Percentiles rank a stretch among this genome's conserved stretches.
Conservation (phyloP, 2,329 filamentous ascomycete genomes). For the Trichophaea hybrida region DNA sequence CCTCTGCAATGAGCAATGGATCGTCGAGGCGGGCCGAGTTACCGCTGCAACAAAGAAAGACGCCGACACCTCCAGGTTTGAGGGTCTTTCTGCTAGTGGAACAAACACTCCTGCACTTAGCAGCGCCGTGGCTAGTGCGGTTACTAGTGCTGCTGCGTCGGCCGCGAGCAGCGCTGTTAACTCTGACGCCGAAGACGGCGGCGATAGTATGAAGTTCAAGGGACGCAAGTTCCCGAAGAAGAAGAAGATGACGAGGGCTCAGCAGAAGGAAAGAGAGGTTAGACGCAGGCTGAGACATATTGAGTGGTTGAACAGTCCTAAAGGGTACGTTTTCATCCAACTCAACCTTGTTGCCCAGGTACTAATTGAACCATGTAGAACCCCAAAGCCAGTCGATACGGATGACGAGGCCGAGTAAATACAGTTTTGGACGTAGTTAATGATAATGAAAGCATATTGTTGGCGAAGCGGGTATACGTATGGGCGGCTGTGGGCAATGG, state of each 20-base stretch:
- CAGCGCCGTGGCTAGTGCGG: slow-evolving; percentile 43
- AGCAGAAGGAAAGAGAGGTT: slow-evolving; percentile 84
- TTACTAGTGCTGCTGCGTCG: slow-evolving; percentile 44
- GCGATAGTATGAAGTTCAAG: slow-evolving; percentile 60
- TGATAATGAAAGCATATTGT: background rate
- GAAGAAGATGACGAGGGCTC: slow-evolving; percentile 98
- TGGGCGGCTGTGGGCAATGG: background rate
- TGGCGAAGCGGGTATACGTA: background rate
- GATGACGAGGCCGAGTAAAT: slow-evolving; percentile 24
- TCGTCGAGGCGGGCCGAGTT: slow-evolving; percentile 75
- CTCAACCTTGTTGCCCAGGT: background rate
- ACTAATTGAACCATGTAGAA: slow-evolving; percentile 11
- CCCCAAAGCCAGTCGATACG: slow-evolving; percentile 26
- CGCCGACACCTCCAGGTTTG: slow-evolving; percentile 67
- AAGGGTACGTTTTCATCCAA: slow-evolving; percentile 38
- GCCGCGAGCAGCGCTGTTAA: slow-evolving; percentile 51
- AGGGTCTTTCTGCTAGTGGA: slow-evolving; percentile 41
- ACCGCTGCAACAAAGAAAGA: slow-evolving; percentile 54
- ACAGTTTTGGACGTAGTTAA: background rate
- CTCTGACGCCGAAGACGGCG: slow-evolving; percentile 61
- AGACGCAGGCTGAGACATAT: slow-evolving; percentile 75
- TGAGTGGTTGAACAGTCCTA: slow-evolving; percentile 69
- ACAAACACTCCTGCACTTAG: slow-evolving; percentile 28
- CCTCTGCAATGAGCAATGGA: slow-evolving; percentile 91
- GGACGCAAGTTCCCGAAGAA: slow-evolving; percentile 59